phyloP scores from a whole-genome alignment of 2,329 filamentous ascomycete species.

The Ophiognomonia clavigignenti-juglandacearum region DNA sequence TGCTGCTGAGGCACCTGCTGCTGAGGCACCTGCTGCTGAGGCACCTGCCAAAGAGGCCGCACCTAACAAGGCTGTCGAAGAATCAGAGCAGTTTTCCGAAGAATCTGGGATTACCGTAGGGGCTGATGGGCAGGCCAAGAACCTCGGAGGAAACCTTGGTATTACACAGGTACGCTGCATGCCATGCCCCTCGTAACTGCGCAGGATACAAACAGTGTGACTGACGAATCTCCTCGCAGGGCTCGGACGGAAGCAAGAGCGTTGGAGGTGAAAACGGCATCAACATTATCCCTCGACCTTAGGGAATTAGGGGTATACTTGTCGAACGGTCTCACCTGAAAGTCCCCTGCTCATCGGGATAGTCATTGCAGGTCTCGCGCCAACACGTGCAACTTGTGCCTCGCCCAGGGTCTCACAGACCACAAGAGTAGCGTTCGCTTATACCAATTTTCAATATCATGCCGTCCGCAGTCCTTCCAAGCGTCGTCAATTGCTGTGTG shows the following conservation, averaged over 20 bases:
- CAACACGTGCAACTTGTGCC: too few relatives aligned
- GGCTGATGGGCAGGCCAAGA: conserved; percentile 9
- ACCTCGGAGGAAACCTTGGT: conserved; percentile 13
- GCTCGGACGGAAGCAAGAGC: conserved; percentile 11
- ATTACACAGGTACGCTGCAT: conserved; percentile 8
- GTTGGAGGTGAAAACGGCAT: conserved; percentile 14
- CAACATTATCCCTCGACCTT: too few relatives aligned
- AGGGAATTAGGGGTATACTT: too few relatives aligned
- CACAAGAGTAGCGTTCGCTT: too few relatives aligned
- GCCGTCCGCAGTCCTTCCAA: too few relatives aligned
- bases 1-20: neutral
- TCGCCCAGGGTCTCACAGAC: too few relatives aligned
- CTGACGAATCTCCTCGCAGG: neutral
- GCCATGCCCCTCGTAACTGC: neutral
- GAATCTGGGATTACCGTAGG: conserved; percentile 13
- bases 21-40: conserved; percentile 11
- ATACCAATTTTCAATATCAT: too few relatives aligned
- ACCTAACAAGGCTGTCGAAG: conserved; percentile 6
- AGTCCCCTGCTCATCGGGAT: too few relatives aligned
- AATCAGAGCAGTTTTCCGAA: conserved; percentile 16
- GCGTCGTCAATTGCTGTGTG: too few relatives aligned
- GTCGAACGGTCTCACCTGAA: too few relatives aligned
- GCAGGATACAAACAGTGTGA: neutral
- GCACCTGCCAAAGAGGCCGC: conserved; percentile 2
- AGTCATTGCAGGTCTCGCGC: too few relatives aligned